A percentile compares a stretch with the other conserved stretches of the same genome.
Evolutionary conservation across 805 yeast species (phyloP).

Genomic region (Tetrapisispora pingtungensis): DNA sequence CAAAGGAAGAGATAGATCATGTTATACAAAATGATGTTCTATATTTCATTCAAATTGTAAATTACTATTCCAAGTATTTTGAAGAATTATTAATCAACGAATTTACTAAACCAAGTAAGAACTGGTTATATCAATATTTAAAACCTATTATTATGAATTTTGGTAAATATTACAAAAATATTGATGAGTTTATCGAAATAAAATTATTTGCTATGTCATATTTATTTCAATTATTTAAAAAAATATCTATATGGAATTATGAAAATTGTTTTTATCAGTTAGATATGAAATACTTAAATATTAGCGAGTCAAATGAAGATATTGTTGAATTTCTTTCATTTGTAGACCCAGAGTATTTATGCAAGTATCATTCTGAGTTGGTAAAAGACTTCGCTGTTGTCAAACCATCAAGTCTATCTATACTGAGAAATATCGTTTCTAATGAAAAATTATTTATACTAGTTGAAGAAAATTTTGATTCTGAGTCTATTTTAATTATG

Average conservation of each 20-base stretch:
- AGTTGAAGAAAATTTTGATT: slow-evolving; percentile 12
- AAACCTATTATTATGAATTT: slow-evolving; percentile 7
- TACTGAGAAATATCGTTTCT: slow-evolving; percentile 19
- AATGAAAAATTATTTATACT: slow-evolving; percentile 13
- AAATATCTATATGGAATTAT: slow-evolving; percentile 19
- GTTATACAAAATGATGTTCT: slow-evolving; percentile 15
- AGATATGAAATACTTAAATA: slow-evolving; percentile 14
- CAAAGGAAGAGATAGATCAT: slow-evolving; percentile 8
- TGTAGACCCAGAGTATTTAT: slow-evolving; percentile 23
- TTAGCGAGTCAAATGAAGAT: slow-evolving; percentile 10
- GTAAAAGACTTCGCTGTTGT: slow-evolving; percentile 9
- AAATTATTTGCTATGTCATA: slow-evolving; percentile 13
- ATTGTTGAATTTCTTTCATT: slow-evolving; percentile 19
- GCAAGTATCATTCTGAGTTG: slow-evolving; percentile 7
- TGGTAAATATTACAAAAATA: slow-evolving; percentile 15
- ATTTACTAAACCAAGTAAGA: neutral
- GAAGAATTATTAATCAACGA: neutral
- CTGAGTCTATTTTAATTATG: slow-evolving; percentile 15
- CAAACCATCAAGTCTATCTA: slow-evolving; percentile 14
- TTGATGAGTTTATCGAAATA: slow-evolving; percentile 13
- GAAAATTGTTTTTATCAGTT: slow-evolving; percentile 8
- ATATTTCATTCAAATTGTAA: slow-evolving; percentile 16
- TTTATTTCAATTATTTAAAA: slow-evolving; percentile 18
- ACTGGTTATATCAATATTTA: slow-evolving; percentile 13
- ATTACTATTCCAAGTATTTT: slow-evolving; percentile 14